A percentile compares a stretch with the other conserved stretches of the same genome.
These are phyloP conservation scores for Coemansia sp. DNA, from an alignment of 192 early-diverging fungal species.

Conservation along the genomic window DNA sequence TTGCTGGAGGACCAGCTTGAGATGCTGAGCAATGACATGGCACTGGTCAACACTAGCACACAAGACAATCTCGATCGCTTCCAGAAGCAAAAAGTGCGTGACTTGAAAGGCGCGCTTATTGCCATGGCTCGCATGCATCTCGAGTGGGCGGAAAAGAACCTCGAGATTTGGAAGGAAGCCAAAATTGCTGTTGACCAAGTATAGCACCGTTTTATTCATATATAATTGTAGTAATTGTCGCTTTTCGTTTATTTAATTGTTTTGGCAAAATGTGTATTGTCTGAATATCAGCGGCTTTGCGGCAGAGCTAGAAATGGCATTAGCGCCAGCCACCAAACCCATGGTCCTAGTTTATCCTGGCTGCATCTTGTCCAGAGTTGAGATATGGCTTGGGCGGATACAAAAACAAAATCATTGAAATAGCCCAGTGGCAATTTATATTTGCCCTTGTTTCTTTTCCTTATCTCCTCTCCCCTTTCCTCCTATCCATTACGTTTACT, in stretches of 20 bases:
- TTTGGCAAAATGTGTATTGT: too few relatives aligned
- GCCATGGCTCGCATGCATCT: slow-evolving; percentile 70
- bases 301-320: too few relatives aligned
- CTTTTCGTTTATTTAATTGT: too few relatives aligned
- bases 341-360: not conserved
- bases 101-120: slow-evolving; percentile 80
- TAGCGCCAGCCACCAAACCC: too few relatives aligned
- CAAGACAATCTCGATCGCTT: slow-evolving; percentile 91
- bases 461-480: not conserved
- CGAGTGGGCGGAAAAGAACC: slow-evolving; percentile 67
- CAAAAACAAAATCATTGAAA: not conserved
- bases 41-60: slow-evolving; percentile 74
- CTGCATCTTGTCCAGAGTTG: not conserved
- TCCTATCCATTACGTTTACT: not conserved
- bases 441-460: not conserved
- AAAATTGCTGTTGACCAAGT: slow-evolving; percentile 51
- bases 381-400: too few relatives aligned
- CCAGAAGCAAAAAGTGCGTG: slow-evolving; percentile 88
- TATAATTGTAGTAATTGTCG: too few relatives aligned
- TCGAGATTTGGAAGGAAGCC: slow-evolving; percentile 57
- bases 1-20: slow-evolving; percentile 79
- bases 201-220: not conserved
- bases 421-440: not conserved
- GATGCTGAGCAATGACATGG: slow-evolving; percentile 68
- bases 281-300: too few relatives aligned